Conservation (phyloP, 352 stramenopile genomes). For the Globisporangium radiosum region DNA sequence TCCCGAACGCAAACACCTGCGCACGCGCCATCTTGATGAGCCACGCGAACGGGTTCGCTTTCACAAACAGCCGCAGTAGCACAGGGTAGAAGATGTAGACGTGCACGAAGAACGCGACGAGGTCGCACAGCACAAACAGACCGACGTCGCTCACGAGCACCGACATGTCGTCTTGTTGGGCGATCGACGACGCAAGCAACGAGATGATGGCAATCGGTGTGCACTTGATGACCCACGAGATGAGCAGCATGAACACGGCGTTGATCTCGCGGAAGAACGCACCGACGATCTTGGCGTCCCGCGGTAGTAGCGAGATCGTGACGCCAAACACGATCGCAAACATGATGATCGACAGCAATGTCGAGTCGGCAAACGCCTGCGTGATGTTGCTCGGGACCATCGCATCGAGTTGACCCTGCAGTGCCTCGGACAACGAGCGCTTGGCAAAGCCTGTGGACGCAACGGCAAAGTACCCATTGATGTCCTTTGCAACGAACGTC, state of each 20-base stretch:
- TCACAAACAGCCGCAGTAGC: too few species aligned
- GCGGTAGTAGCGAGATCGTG: conserved; percentile 11
- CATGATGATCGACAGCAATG: conserved; percentile 39
- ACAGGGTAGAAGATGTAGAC: conserved; percentile 5
- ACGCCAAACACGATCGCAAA: conserved; percentile 40
- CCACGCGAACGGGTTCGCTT: conserved; percentile 15
- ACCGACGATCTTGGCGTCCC: conserved; percentile 9
- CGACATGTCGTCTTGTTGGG: conserved; percentile 17
- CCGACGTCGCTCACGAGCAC: conserved; percentile 14
- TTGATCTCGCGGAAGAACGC: conserved; percentile 35
- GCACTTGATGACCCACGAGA: conserved; percentile 35
- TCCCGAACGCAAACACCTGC: conserved; percentile 29
- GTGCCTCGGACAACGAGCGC: conserved; percentile 18
- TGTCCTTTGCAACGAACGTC: conserved; percentile 25
- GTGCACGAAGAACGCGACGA: conserved; percentile 14
- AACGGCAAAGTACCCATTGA: conserved; percentile 23
- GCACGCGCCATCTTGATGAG: conserved; percentile 19
- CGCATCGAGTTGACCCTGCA: conserved; percentile 23
- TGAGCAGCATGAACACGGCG: conserved; percentile 36
- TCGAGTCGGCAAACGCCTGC: conserved; percentile 22
- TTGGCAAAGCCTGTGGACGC: conserved; percentile 4
- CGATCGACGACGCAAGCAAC: conserved; percentile 26
- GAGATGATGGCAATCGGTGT: conserved; percentile 36
- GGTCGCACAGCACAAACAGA: conserved; percentile 12
- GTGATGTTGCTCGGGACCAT: conserved; percentile 43